Evolutionary conservation across 1,139 yeast genomes (phyloP), one percentile per base, ranked within the genome.

Genomic region (Pichia sp.): DNA sequence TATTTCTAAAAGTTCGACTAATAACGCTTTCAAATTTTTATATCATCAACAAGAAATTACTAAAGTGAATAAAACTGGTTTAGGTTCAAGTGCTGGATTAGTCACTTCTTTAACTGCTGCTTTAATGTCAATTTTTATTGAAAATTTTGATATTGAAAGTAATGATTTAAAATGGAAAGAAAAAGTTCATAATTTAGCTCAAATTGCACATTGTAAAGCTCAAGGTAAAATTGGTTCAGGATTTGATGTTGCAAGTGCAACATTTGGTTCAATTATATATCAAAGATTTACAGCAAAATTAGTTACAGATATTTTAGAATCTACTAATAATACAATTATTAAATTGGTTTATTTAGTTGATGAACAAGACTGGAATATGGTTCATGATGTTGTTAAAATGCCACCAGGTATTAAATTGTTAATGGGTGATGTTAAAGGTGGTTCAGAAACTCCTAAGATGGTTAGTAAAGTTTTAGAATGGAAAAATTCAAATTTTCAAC

Each of bases 141-240:
- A 63, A 0, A 59, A 59, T 2, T 56, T 70, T 11, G 67, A 72
- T 46, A 50, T 70, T 4, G 39, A 46, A 0, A 41, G 50, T 11
- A 24, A 37, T 46, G 29, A 16, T 20, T 41, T 3, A 55, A 59
- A 26, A 49, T 70, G 38, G 64, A 60, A 33, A 49, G 36, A 27
- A 16, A 45, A 59, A 6, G 69, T 92, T 28, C 97, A 92, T 62
- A 90, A 87, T 55, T 66, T 87, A 30, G 78, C 97, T 0, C 98
- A 92, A 60, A 69, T 87, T 11, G 85, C 96, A 1, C 98, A 92
- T 62, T 90, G 97, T 62, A 75, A 77, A 46, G 97, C 98, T 2
- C 98, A 92, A 61, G 86, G 87, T 37, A 94, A 94, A 62, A 81
- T 92, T 27, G 98, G 98, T 0, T 87, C 96, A 3, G 98, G 98